A percentile compares a stretch with the other conserved stretches of the same genome.
These are phyloP conservation scores for Plectranthus barbatus DNA, from an alignment of 257 asterid genomes.

Conservation along the genomic window DNA sequence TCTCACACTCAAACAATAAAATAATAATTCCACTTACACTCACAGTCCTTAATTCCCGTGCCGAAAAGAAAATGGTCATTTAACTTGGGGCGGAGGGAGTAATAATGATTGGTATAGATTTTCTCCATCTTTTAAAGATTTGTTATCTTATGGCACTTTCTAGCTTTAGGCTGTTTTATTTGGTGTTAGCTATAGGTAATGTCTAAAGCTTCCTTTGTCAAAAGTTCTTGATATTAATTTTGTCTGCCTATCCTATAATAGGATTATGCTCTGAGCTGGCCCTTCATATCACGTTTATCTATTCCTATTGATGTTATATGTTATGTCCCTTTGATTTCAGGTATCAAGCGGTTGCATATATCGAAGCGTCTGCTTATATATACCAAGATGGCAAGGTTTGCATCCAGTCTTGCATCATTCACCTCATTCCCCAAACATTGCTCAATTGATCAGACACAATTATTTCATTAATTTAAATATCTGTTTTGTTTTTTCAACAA, in stretches of 20 bases:
- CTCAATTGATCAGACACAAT: background rate
- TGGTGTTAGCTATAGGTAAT: background rate
- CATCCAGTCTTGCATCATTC: slow-evolving; percentile 7
- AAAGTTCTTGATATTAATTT: background rate
- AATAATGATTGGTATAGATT: no score
- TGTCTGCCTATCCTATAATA: background rate
- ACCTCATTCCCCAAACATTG: background rate
- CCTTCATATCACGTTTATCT: background rate
- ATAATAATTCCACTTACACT: no score
- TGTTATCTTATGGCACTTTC: background rate
- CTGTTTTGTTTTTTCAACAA: background rate
- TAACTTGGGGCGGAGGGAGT: no score
- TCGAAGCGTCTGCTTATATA: slow-evolving; percentile 93
- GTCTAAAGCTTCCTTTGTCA: background rate
- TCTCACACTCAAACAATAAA: no score
- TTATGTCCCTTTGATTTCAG: slow-evolving; percentile 35
- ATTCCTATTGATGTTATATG: slow-evolving; percentile 6
- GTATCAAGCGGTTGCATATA: slow-evolving; percentile 92
- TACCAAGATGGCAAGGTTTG: slow-evolving; percentile 98
- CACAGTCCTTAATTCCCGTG: no score
- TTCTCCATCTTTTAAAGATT: background rate
- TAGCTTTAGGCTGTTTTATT: no score
- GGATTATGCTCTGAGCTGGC: background rate
- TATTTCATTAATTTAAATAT: background rate
- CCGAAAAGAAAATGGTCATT: no score